Conservation (phyloP, 2,329 filamentous ascomycete genomes). For the Xylaria hypoxylon region DNA sequence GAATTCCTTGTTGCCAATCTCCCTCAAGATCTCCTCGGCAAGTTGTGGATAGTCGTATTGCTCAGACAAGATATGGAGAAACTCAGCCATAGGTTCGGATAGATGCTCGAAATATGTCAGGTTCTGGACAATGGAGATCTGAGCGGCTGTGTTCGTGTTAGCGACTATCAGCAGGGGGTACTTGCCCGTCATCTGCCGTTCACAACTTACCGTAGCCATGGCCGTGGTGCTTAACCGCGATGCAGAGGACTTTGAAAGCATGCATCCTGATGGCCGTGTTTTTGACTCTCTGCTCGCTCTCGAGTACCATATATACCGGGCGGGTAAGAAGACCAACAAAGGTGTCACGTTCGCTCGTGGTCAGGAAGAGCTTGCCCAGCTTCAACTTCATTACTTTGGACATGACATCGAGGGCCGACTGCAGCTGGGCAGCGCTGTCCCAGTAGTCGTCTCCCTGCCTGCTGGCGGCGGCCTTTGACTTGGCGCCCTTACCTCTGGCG, state of each 20-base stretch:
- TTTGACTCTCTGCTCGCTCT: conserved; percentile 94
- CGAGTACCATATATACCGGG: conserved; percentile 91
- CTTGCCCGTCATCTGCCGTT: background rate
- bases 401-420: conserved; percentile 91
- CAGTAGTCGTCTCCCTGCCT: conserved; percentile 77
- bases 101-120: conserved; percentile 98
- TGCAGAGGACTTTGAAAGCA: conserved; percentile 95
- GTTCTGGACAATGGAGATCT: conserved; percentile 98
- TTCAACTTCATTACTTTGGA: conserved; percentile 95
- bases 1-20: conserved; percentile 97
- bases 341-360: conserved; percentile 94
- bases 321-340: conserved; percentile 93
- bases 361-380: conserved; percentile 91
- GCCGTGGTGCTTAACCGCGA: conserved; percentile 96
- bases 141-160: conserved; percentile 72
- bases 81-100: conserved; percentile 99
- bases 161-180: background rate
- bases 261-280: conserved; percentile 92
- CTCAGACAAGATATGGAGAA: conserved; percentile 93
- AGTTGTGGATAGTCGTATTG: conserved; percentile 98
- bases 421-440: conserved; percentile 90
- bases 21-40: conserved; percentile 90
- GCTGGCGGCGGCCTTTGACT: conserved; percentile 75
- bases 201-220: conserved; percentile 83
- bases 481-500: conserved; percentile 79